Base-by-base conservation (phyloP, 2,329 filamentous ascomycete species). In the Ophiostoma sp. region DNA sequence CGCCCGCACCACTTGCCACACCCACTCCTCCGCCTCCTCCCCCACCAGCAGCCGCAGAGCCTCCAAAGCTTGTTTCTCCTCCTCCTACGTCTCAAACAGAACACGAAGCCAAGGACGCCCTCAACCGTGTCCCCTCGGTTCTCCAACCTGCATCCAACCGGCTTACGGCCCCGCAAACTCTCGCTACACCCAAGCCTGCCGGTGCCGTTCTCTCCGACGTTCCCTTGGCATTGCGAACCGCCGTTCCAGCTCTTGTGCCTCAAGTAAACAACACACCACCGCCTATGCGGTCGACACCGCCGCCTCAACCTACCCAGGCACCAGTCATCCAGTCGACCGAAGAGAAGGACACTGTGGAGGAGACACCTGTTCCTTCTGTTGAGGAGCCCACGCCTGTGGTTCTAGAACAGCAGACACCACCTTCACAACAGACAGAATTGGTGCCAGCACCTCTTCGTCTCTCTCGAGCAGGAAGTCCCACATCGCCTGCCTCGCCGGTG, bases 371-470 rank as follows among this genome's bases (percentile, higher is more conserved):
- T 17, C 11, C 22, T 5, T 12, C 61, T 6, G n/a, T 25, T 11
- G 36, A 42, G 4, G 36, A 25, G 7, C 1, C 36, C 17, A 25
- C 36, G 7, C 22, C 36, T n/a, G n/a, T 25, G 36, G 12, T 11
- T 4, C 59, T 39, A 17, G 19, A 42, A 36, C 57, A 61, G 28
- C 25, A 61, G 12, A 55, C 55, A 28, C 25, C 25, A 8, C 55
- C 55, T 3, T 31, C 31, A 6, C 22, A 25, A 48, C 66, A 71
- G 50, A 19, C 69, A 5, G 63, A 72, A 17, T 59, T 72, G 48
- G 11, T 69, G 45, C 73, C 73, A 1, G 73, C 71, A 17, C 73
- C 73, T 1, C 69, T 74, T 3, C 61, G 68, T 3, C 15, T 74
- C 2, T 59, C 42, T 2, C 73, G 69, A 7, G 42, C 68, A n/a